A percentile compares a stretch with the other conserved stretches of the same genome.
Conservation (phyloP, 441 rosid genomes). For the Eutrema salsugineum region DNA sequence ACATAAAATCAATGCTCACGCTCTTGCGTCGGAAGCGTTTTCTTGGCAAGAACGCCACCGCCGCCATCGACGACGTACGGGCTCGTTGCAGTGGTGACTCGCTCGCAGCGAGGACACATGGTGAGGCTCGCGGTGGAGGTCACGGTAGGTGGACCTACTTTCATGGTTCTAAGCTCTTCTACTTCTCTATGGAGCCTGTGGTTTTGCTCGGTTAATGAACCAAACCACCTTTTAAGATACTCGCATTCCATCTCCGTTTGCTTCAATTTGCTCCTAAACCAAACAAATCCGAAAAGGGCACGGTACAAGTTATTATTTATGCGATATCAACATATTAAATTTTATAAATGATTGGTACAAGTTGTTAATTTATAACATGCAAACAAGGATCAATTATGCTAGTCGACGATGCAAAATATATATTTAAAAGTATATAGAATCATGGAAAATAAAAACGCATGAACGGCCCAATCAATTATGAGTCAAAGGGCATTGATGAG, state of each 20-base stretch:
- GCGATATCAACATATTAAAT: background rate
- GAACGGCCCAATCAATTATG: constrained; percentile 42
- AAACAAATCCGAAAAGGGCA: background rate
- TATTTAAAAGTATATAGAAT: background rate
- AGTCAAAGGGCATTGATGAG: constrained; percentile 52
- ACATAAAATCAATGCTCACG: constrained; percentile 5
- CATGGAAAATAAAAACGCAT: constrained; percentile 31
- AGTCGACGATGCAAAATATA: constrained; percentile 13
- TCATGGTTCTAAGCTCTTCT: constrained; percentile 86
- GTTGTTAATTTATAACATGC: background rate
- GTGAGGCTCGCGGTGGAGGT: constrained; percentile 66
- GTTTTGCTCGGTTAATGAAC: constrained; percentile 86
- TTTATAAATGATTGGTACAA: background rate
- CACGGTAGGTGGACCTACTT: constrained; percentile 63
- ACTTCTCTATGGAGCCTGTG: constrained; percentile 82
- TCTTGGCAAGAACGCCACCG: background rate
- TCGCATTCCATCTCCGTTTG: constrained; percentile 97
- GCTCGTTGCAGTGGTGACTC: constrained; percentile 48
- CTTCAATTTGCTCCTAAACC: constrained; percentile 80
- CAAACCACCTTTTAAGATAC: constrained; percentile 91
- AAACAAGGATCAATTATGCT: constrained; percentile 1
- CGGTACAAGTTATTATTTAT: background rate
- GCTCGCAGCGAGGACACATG: constrained; percentile 94
- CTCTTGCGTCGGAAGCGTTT: constrained; percentile 17
- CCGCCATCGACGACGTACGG: constrained; percentile 10